Base-by-base conservation (phyloP, 176 grass and related monocot species). In the Olyra latifolia region DNA sequence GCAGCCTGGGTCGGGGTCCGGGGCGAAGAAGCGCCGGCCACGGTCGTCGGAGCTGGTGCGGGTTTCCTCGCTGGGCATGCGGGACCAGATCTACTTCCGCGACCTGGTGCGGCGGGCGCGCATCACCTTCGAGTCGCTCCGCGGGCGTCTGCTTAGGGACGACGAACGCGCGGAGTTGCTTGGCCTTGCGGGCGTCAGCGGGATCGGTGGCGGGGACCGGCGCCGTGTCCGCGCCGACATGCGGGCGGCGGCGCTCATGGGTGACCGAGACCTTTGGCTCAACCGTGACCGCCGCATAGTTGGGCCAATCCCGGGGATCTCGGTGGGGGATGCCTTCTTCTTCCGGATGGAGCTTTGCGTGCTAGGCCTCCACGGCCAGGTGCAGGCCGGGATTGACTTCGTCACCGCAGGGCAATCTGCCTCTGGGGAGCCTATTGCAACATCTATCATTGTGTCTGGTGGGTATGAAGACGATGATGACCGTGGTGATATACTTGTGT, bases 391-490 rank as follows among this genome's bases (percentile, higher is more conserved):
- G 7, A 99, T 99, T 6, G 96, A 99, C 66, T 99, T 90, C 22
- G 84, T 99, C 17, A 42, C 57, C 2, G 90, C 92, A 3, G 80
- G 82, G 9, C 52, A 42, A n/a, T 91, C 90, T 62, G 73, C 88
- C 11, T 93, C 86, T 1, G 96, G 96, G 32, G 92, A 99, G 63
- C 96, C 96, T 43, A 89, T 99, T 42, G 96, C 96, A 7, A 99
- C 96, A 46, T 94, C 91, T 28, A 89, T 99, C 25, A 95, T 99
- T 44, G 96, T 99, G 22, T 99, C 96, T 24, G 96, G 96, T 55
- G 93, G 96, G 62, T 99, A 99, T 64, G 96, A 99, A 79, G 96
- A 99, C 41, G 96, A 99, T 66, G 96, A 99, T 28, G 96, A 99
- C 72, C 88, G 78, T 22, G 96, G 96, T 11, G 88, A 89, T 4